Base-by-base conservation (phyloP, 2,329 filamentous ascomycete genomes). In the Botryosphaeria dothidea region DNA sequence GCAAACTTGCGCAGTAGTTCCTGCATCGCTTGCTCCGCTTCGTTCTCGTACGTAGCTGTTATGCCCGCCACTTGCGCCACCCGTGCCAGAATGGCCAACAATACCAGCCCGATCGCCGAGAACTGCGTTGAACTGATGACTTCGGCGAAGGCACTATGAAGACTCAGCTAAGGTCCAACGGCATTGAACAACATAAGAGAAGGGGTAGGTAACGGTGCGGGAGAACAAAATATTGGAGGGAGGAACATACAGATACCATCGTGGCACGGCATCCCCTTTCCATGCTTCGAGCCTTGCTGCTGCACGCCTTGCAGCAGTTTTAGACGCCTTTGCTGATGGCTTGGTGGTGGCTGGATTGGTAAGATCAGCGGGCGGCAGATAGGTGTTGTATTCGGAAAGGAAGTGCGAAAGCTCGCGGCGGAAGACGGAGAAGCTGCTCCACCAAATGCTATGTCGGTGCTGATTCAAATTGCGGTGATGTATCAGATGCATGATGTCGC, bases 391-490 rank as follows among this genome's bases (percentile, higher is more conserved):
- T 23, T 60, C 64, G 49, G 48, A 25, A 1, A 83, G 71, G 2
- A 97, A 79, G 63, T 84, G 83, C 8, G 79, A 78, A 8, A 90
- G 75, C 65, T 88, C 84, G 52, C 91, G 90, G 38, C 92, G 88
- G 68, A 97, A 84, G 68, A 90, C 84, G 62, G 85, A 85, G 67
- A 97, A 87, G 71, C 81, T 82, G 71, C 88, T 86, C 87, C 91
- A 98, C 94, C 94, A 99, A 73, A 88, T 86, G 31, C 89, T 86
- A 67, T 85, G 83, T 64, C 88, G 88, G 77, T 98, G 94, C 80
- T 98, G 94, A 80, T 97, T 98, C 74, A 89, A 90, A 81, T 97
- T 95, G 71, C 93, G 92, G 75, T 92, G 86, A 69, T 91, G 85
- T 72, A 90, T 83, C 49, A 97, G 86, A 52, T 93, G 79, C 72